phyloP scores from a whole-genome alignment of 2,329 filamentous ascomycete species.

The Talaromyces sp. region DNA sequence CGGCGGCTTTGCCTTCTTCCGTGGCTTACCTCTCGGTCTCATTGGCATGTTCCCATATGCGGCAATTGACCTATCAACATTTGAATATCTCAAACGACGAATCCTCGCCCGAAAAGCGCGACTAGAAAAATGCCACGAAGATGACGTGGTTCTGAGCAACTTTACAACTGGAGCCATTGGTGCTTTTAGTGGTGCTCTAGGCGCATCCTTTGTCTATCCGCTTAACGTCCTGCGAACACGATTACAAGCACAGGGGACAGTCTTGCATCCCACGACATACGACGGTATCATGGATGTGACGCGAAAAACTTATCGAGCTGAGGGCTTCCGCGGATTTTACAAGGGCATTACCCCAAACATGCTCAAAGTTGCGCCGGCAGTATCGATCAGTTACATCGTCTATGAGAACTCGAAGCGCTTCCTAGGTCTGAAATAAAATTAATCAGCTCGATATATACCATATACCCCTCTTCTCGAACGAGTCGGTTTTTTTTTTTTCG shows the following conservation, averaged over 20 bases:
- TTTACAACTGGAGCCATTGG: conserved; percentile 85
- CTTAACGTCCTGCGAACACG: conserved; percentile 89
- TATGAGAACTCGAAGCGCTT: conserved; percentile 85
- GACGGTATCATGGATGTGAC: conserved; percentile 88
- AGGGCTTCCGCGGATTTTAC: conserved; percentile 83
- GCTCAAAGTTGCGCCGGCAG: conserved; percentile 90
- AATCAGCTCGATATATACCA: conserved; percentile 8
- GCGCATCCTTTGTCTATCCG: conserved; percentile 91
- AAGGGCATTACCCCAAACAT: conserved; percentile 94
- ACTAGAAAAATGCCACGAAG: conserved; percentile 68
- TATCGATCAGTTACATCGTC: conserved; percentile 91
- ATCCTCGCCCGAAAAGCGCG: conserved; percentile 69
- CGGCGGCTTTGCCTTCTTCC: conserved; percentile 75
- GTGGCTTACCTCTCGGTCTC: conserved; percentile 88
- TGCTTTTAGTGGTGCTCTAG: conserved; percentile 84
- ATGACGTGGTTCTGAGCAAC: conserved; percentile 76
- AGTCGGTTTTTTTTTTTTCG: background rate
- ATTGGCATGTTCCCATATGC: conserved; percentile 97
- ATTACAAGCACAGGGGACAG: conserved; percentile 89
- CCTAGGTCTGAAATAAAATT: conserved; percentile 49
- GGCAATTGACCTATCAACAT: conserved; percentile 92
- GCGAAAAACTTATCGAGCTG: conserved; percentile 72
- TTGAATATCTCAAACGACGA: conserved; percentile 81
- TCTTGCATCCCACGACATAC: conserved; percentile 86
- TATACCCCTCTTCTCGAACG: background rate